A percentile compares a stretch with the other conserved stretches of the same genome.
Evolutionary conservation across 2,329 filamentous ascomycete species (phyloP).

Genomic region (Alternaria alternata): DNA sequence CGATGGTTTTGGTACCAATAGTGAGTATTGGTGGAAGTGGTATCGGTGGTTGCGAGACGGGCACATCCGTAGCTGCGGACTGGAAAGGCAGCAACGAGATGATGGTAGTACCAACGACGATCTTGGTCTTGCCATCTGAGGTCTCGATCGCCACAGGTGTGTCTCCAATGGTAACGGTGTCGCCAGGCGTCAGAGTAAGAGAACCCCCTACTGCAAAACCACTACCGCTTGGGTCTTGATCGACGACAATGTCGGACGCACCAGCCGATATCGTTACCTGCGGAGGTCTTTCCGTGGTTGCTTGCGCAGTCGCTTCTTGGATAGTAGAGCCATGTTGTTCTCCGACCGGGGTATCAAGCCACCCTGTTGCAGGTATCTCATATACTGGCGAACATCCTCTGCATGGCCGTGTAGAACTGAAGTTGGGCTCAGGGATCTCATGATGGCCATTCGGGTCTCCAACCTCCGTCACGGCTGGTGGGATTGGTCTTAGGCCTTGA

Average conservation of each 20-base stretch:
- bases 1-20: slow-evolving; percentile 30
- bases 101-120: slow-evolving; percentile 31
- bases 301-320: neutral
- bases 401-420: slow-evolving; percentile 37
- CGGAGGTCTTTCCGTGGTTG: slow-evolving; percentile 11
- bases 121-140: slow-evolving; percentile 26
- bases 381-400: slow-evolving; percentile 40
- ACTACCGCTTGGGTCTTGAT: slow-evolving; percentile 19
- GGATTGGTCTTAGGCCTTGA: slow-evolving; percentile 35
- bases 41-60: slow-evolving; percentile 16
- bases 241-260: slow-evolving; percentile 27
- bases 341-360: slow-evolving; percentile 27
- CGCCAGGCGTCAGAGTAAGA: slow-evolving; percentile 28
- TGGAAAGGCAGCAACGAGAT: slow-evolving; percentile 22
- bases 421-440: slow-evolving; percentile 42
- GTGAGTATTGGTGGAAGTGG: slow-evolving; percentile 28
- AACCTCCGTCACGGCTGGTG: slow-evolving; percentile 29
- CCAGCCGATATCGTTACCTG: slow-evolving; percentile 27
- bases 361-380: slow-evolving; percentile 37
- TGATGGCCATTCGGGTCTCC: slow-evolving; percentile 43
- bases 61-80: slow-evolving; percentile 26
- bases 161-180: slow-evolving; percentile 32
- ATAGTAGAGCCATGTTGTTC: slow-evolving; percentile 27
- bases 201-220: slow-evolving; percentile 30
- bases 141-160: slow-evolving; percentile 40